Conservation (phyloP, 1,284 basidiomycete genomes). For the Papiliotrema terrestris region DNA sequence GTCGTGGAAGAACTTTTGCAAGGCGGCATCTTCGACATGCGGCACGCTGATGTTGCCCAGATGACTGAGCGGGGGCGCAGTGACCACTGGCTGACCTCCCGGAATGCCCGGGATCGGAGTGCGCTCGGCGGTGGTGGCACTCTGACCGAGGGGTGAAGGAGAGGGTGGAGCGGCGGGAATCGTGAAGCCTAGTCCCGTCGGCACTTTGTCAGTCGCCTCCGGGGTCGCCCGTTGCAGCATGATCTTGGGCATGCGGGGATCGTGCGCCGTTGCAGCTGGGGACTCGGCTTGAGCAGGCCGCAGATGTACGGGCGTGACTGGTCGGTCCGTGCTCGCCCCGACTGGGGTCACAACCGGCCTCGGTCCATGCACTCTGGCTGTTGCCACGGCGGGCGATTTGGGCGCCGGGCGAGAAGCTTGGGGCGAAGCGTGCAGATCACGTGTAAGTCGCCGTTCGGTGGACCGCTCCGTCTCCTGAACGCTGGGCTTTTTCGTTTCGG, state of each 20-base stretch:
- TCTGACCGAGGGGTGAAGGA: conserved; percentile 15
- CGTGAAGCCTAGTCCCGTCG: conserved; percentile 20
- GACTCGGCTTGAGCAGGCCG: conserved; percentile 2
- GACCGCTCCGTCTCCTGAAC: background rate
- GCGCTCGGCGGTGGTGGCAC: conserved; percentile 7
- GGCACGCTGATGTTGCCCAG: conserved; percentile 33
- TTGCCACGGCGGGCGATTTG: conserved; percentile 9
- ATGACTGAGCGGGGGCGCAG: conserved; percentile 7
- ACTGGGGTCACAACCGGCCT: conserved; percentile 4
- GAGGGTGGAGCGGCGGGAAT: conserved; percentile 16
- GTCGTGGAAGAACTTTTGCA: conserved; percentile 56
- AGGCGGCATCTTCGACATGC: conserved; percentile 51
- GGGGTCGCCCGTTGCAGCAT: conserved; percentile 28
- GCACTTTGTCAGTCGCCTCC: conserved; percentile 3
- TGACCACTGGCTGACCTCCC: conserved; percentile 4
- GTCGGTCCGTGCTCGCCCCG: background rate
- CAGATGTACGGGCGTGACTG: conserved; percentile 7
- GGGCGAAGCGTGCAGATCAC: background rate
- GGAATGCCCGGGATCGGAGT: too few relatives aligned
- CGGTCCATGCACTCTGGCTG: conserved; percentile 11
- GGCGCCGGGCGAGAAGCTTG: conserved; percentile 16
- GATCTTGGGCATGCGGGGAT: conserved; percentile 26
- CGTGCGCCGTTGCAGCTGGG: conserved; percentile 12
- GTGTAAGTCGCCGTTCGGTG: background rate
- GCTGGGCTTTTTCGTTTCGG: background rate